Evolutionary conservation across 345 rosid genomes (phyloP).

Genomic region (Rhodomyrtus tomentosa): DNA sequence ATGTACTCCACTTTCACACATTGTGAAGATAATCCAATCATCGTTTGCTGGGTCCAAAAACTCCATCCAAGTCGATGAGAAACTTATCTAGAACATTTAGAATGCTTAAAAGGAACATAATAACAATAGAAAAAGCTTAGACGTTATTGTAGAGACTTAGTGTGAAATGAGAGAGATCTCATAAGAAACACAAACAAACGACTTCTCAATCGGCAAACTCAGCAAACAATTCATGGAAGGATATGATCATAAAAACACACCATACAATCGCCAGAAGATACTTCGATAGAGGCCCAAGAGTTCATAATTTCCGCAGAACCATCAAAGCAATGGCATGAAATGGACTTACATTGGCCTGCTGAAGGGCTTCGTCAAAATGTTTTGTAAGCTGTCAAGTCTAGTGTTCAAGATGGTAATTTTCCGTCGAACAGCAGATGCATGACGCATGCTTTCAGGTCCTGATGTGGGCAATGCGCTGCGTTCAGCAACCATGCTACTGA

Average conservation of each 20-base stretch:
- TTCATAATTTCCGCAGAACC: not conserved
- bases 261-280: not conserved
- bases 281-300: not conserved
- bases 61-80: not conserved
- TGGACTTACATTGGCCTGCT: conserved; percentile 59
- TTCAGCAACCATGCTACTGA: conserved; percentile 74
- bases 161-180: not conserved
- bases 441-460: conserved; percentile 87
- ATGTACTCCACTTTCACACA: not conserved
- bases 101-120: not conserved
- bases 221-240: not conserved
- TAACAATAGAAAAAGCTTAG: not conserved
- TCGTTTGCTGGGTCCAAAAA: not conserved
- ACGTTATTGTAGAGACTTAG: not conserved
- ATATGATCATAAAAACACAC: not conserved
- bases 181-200: not conserved
- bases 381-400: conserved; percentile 64
- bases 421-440: conserved; percentile 72
- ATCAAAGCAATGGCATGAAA: not conserved
- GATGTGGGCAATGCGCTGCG: conserved; percentile 35
- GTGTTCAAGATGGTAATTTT: conserved; percentile 87
- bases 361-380: conserved; percentile 57
- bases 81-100: not conserved
- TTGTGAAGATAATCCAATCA: not conserved
- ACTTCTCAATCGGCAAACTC: not conserved